These are phyloP conservation scores for Plasmodium blacklocki DNA, from an alignment of 169 alveolate genomes.

Conservation along the genomic window DNA sequence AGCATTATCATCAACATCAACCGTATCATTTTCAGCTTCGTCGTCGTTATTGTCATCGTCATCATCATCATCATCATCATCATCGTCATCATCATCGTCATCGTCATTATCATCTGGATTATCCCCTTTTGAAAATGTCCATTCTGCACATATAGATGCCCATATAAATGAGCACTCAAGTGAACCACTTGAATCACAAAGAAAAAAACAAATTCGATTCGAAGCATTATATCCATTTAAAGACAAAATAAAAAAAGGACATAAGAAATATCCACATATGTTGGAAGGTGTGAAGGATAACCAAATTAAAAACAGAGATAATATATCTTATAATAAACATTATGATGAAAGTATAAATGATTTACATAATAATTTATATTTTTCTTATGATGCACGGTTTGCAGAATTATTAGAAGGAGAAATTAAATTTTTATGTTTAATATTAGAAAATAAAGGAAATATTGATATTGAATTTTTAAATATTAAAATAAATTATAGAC, in stretches of 20 bases:
- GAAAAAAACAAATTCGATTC: no score
- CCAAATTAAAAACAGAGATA: no score
- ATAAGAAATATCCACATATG: not conserved
- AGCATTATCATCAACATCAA: not conserved
- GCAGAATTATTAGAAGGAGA: constrained; percentile 74
- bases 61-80: not conserved
- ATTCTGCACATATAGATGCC: no score
- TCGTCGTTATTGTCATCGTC: constrained; percentile 3
- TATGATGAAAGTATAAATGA: not conserved
- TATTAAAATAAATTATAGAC: constrained; percentile 25
- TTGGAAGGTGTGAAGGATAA: not conserved
- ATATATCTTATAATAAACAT: not conserved
- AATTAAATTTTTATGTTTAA: constrained; percentile 58
- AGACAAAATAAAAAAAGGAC: not conserved
- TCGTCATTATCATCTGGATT: not conserved
- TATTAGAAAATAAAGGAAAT: constrained; percentile 44
- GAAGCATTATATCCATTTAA: no score
- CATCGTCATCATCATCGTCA: not conserved
- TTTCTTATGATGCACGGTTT: constrained; percentile 56
- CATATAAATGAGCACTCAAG: no score
- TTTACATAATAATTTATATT: constrained; percentile 17
- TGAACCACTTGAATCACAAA: no score
- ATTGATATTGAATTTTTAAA: constrained; percentile 41
- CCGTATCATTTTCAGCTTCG: not conserved
- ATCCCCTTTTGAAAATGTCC: not conserved